A percentile compares a stretch with the other conserved stretches of the same genome.
Conservation (phyloP, 192 early-diverging fungal genomes). For the Backusella luteola region DNA sequence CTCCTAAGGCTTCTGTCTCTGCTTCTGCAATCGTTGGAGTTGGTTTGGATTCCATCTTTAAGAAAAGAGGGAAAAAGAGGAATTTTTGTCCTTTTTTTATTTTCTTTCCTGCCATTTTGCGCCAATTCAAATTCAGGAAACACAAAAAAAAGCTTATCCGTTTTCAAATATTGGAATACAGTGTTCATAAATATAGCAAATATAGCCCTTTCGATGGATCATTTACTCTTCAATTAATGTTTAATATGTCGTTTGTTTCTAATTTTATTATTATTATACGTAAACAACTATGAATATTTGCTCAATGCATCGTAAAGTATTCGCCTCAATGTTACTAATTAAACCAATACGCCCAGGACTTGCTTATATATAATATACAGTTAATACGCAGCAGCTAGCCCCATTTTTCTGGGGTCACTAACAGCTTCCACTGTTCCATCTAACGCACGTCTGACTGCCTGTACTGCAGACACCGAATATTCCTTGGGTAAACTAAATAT, state of each 20-base stretch:
- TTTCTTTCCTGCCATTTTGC: constrained; percentile 6
- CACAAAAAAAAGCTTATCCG: neutral
- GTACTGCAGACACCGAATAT: constrained; percentile 27
- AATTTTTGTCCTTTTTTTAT: neutral
- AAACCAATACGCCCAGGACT: no score
- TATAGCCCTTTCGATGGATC: no score
- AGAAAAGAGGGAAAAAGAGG: neutral
- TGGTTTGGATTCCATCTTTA: neutral
- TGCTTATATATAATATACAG: neutral
- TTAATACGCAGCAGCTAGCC: constrained; percentile 30
- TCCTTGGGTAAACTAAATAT: neutral
- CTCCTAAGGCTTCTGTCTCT: neutral
- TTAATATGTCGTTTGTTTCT: neutral
- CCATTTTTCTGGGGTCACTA: constrained; percentile 32
- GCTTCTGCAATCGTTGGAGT: neutral
- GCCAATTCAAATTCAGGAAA: neutral
- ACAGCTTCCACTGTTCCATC: constrained; percentile 25
- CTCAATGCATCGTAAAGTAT: no score
- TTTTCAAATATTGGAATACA: neutral
- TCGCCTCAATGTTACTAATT: no score
- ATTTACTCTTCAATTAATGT: no score
- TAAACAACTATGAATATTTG: no score
- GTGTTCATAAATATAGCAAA: no score
- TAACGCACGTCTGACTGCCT: constrained; percentile 16
- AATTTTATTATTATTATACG: neutral